Conservation (phyloP, 306 rosid species). For the cucumber (Cucumis sativus) region Cucumber_9930_V3 NC_026657.2:18694501-18695000, state of each 20-base stretch:
- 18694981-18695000: too few species aligned
- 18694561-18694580: constrained; percentile 80
- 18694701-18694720: constrained; percentile 15
- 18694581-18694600: constrained; percentile 87
- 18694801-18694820: neutral
- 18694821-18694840: neutral
- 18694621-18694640: constrained; percentile 78
- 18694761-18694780: neutral
- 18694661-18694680: constrained; percentile 43
- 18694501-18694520: constrained; percentile 17
- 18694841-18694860: neutral
- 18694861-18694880: neutral
- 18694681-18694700: constrained; percentile 25
- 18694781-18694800: neutral
- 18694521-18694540: constrained; percentile 76
- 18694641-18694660: constrained; percentile 74
- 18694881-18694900: neutral
- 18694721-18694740: too few species aligned
- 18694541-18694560: constrained; percentile 73
- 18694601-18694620: constrained; percentile 90
- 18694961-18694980: too few species aligned
- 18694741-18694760: neutral
- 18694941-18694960: too few species aligned
- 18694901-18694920: neutral
- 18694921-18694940: too few species aligned